Evolutionary conservation across 2,329 filamentous ascomycete species (phyloP), one percentile per base, ranked within the genome.

Genomic region (Colletotrichum echinochloae): DNA sequence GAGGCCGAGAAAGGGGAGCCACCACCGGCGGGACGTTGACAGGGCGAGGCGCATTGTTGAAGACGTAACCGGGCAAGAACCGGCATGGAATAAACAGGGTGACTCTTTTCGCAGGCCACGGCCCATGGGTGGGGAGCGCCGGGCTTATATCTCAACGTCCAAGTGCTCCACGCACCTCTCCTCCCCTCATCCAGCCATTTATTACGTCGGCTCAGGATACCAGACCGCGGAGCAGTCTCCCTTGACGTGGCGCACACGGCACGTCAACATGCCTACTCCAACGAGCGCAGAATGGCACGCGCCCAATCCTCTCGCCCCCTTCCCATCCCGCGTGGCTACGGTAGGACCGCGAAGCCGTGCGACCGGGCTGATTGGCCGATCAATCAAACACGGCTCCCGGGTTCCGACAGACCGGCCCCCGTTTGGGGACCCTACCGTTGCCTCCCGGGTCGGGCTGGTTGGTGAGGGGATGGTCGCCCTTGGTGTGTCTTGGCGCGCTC

Each of bases 401-500:
- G 7, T 3, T 46, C 4, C 28, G 20, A 46, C 26, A 23, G 26
- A 48, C 26, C 39, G 26, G 39, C 20, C 39, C 39, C 56, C 39
- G 39, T 20, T 26, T 48, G 28, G n/a, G 5, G 39, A 11, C 4
- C 20, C 2, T 20, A 7, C 20, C 41, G 23, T 23, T 46, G 4
- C 28, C 18, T 33, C 11, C 20, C 39, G 18, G 57, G 20, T 33
- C 2, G n/a, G 41, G 28, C 3, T 49, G 14, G 20, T 41, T 18
- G 20, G 7, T 4, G 23, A 44, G 4, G 12, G 33, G 26, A 44
- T n/a, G n/a, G n/a, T 30, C 51, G 30, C n/a, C n/a, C 44, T 7
- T 30, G n/a, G 16, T 23, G 9, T 4, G 35, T 46, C 67, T 70
- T 66, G 67, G 67, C 64, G 67, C 64, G 67, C 63, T 51, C 56